Percentiles rank a stretch among this genome's conserved stretches.
Conservation (phyloP, 108 stramenopile genomes). For the Nitzschia sp. region DNA sequence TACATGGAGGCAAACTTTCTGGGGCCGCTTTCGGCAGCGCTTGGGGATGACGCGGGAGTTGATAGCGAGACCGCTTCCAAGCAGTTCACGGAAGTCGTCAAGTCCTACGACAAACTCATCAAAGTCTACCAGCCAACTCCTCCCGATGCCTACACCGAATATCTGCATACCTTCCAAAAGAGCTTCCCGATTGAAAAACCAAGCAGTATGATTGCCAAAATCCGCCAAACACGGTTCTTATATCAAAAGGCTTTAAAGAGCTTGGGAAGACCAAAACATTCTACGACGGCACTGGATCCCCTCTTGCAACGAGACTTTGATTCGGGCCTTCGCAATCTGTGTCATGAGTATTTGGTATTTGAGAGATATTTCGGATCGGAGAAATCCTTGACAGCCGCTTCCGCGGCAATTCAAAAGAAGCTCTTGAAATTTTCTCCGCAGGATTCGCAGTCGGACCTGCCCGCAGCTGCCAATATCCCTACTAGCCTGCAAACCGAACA, state of each 20-base stretch:
- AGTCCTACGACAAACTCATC: constrained; percentile 49
- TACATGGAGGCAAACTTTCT: constrained; percentile 56
- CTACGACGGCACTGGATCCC: constrained; percentile 6
- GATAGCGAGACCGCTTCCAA: constrained; percentile 9
- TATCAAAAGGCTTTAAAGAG: constrained; percentile 68
- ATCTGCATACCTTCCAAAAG: constrained; percentile 39
- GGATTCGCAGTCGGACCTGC: background rate
- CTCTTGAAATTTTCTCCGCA: constrained; percentile 14
- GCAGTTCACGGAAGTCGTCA: constrained; percentile 38
- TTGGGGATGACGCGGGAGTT: constrained; percentile 11
- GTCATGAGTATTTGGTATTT: constrained; percentile 71
- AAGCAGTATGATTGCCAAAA: constrained; percentile 27
- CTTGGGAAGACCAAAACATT: constrained; percentile 31
- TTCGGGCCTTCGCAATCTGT: constrained; percentile 53
- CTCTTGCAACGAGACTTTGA: constrained; percentile 49
- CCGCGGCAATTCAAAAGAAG: constrained; percentile 52
- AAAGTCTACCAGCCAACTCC: constrained; percentile 72
- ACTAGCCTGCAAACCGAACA: background rate
- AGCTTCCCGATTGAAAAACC: constrained; percentile 17
- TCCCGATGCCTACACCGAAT: constrained; percentile 63
- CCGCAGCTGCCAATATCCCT: background rate
- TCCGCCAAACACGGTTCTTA: constrained; percentile 61
- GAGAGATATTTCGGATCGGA: constrained; percentile 73
- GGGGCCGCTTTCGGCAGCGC: constrained; percentile 35
- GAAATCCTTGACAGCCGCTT: constrained; percentile 51